Evolutionary conservation across 148 eudicot species (phyloP).

Genomic region (Camellia granthamiana): DNA sequence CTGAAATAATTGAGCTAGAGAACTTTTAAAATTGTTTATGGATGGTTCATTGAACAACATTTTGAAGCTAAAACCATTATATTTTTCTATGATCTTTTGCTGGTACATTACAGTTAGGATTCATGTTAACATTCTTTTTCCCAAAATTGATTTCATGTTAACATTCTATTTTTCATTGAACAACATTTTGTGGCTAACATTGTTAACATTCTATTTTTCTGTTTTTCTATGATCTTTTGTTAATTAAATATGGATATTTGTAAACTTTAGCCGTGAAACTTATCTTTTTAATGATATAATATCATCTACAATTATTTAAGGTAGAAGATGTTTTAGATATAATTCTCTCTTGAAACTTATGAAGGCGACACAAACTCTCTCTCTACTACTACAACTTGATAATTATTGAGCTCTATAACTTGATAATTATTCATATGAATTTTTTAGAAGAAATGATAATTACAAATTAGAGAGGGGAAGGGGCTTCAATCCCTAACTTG

Average conservation of each 20-base stretch:
- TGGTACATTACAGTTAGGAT: slow-evolving; percentile 7
- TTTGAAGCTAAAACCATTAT: neutral
- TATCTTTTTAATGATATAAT: neutral
- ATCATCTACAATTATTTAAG: neutral
- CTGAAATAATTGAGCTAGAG: no score
- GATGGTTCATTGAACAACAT: slow-evolving; percentile 1
- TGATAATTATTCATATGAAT: no score
- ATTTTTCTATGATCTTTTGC: neutral
- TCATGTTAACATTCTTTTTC: no score
- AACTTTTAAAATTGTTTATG: neutral
- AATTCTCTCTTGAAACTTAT: neutral
- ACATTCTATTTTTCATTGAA: no score
- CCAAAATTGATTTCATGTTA: no score
- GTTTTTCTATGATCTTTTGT: no score
- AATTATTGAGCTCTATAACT: no score
- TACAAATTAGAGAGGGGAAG: no score
- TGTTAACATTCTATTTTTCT: no score
- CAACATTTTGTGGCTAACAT: no score
- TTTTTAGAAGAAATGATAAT: no score
- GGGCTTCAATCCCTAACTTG: no score
- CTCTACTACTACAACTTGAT: neutral
- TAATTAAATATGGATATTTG: neutral
- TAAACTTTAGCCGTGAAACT: neutral
- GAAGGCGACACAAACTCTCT: neutral
- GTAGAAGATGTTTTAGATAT: neutral